Evolutionary conservation across 176 grass and related monocot genomes (phyloP).

Genomic region (Lolium perenne): DNA sequence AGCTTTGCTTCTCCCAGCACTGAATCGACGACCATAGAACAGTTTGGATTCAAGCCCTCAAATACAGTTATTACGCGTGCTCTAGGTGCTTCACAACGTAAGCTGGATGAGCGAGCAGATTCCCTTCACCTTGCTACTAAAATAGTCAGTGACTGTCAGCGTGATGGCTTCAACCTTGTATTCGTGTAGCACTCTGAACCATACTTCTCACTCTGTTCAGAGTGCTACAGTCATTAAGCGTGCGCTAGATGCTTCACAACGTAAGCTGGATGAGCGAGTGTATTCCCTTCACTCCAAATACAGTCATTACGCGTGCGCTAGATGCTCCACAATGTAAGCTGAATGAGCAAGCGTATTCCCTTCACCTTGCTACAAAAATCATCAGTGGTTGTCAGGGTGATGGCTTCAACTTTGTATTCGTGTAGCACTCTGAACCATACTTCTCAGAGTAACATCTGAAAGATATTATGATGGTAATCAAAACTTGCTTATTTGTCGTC

Average conservation of each 20-base stretch:
- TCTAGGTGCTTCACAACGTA: not conserved
- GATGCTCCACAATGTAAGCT: not conserved
- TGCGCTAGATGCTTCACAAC: not conserved
- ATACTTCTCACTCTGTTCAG: not conserved
- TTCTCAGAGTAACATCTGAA: not conserved
- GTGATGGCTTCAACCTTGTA: not conserved
- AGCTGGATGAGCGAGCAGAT: not conserved
- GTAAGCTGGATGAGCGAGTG: not conserved
- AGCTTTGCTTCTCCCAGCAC: not conserved
- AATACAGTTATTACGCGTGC: not conserved
- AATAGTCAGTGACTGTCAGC: not conserved
- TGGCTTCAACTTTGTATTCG: not conserved
- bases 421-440: not conserved
- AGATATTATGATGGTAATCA: slow-evolving; percentile 2
- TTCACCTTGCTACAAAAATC: not conserved
- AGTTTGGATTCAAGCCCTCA: not conserved
- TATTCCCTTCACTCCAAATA: not conserved
- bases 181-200: not conserved
- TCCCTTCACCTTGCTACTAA: not conserved
- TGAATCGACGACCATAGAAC: not conserved
- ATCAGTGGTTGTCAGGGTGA: not conserved
- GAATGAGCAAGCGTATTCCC: not conserved
- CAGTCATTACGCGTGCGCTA: no score
- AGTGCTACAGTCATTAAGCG: no score
- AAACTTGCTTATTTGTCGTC: not conserved